Evolutionary conservation across 371 early-diverging fungal species (phyloP).

Genomic region (Mortierella sp.): DNA sequence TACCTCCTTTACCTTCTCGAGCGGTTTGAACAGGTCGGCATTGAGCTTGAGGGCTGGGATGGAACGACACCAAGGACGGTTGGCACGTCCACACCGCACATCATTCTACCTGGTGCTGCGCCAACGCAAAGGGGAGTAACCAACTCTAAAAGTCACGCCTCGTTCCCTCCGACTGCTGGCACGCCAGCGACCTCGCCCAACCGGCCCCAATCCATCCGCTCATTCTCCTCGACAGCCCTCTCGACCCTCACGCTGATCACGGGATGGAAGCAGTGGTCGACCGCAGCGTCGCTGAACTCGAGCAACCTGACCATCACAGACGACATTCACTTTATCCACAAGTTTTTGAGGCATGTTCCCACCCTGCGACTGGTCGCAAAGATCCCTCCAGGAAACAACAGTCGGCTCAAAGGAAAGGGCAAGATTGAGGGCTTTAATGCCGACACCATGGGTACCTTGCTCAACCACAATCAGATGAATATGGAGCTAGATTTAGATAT

Average conservation of each 20-base stretch:
- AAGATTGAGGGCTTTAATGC: conserved; percentile 62
- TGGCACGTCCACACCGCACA: conserved; percentile 44
- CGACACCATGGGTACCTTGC: conserved; percentile 47
- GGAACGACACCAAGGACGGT: conserved; percentile 26
- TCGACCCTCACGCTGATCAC: conserved; percentile 71
- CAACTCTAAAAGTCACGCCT: conserved; percentile 13
- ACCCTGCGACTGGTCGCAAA: conserved; percentile 62
- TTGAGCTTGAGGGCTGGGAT: conserved; percentile 62
- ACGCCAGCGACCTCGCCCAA: conserved; percentile 27
- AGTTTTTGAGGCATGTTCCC: conserved; percentile 59
- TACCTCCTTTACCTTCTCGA: conserved; percentile 70
- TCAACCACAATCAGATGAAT: conserved; percentile 56
- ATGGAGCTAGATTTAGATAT: conserved; percentile 9
- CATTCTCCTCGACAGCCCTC: conserved; percentile 65
- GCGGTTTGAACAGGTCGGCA: conserved; percentile 69
- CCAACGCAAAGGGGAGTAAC: conserved; percentile 3
- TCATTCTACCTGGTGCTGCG: conserved; percentile 1
- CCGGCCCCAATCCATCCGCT: conserved; percentile 60
- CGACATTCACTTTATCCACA: conserved; percentile 67
- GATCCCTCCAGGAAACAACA: conserved; percentile 55
- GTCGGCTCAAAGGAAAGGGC: conserved; percentile 55
- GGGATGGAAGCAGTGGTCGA: conserved; percentile 73
- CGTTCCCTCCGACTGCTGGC: conserved; percentile 47
- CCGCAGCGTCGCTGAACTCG: conserved; percentile 43
- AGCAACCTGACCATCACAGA: conserved; percentile 58